Conservation (phyloP, 495 filamentous ascomycete genomes). For the Aspergillus steynii region DNA sequence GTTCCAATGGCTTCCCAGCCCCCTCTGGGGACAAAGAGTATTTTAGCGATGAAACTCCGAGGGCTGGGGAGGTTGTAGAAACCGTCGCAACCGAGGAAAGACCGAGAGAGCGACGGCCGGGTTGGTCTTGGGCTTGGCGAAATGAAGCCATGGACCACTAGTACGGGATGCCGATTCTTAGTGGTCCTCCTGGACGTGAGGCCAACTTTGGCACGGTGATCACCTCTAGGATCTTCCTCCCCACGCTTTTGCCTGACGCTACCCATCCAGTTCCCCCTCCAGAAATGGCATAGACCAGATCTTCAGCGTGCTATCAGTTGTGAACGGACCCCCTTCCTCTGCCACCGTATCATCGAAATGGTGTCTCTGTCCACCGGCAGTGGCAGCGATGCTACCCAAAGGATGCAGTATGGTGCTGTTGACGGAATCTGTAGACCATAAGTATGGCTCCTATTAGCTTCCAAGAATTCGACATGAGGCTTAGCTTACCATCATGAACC, state of each 20-base stretch:
- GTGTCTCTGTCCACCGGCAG: constrained; percentile 65
- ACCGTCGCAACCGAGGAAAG: not conserved
- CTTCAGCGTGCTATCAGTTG: constrained; percentile 62
- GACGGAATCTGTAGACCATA: constrained; percentile 50
- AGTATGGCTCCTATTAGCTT: constrained; percentile 11
- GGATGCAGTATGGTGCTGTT: constrained; percentile 66
- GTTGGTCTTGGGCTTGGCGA: not conserved
- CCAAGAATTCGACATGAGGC: not conserved
- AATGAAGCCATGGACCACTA: not conserved
- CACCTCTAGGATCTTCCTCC: not conserved
- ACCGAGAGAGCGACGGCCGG: not conserved
- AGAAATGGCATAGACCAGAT: constrained; percentile 57
- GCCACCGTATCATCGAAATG: constrained; percentile 12
- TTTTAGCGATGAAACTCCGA: not conserved
- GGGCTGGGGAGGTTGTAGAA: not conserved
- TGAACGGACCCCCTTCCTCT: not conserved
- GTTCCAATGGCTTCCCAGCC: not conserved
- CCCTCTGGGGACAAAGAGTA: too few species aligned
- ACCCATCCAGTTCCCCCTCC: not conserved
- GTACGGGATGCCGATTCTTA: not conserved
- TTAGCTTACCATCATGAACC: constrained; percentile 51
- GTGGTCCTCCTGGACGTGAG: not conserved
- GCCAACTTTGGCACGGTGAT: not conserved
- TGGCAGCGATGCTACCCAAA: constrained; percentile 68
- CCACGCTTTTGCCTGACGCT: not conserved